Evolutionary conservation across 768 basidiomycete species (phyloP).

Genomic region (Kondoa malvinella): DNA sequence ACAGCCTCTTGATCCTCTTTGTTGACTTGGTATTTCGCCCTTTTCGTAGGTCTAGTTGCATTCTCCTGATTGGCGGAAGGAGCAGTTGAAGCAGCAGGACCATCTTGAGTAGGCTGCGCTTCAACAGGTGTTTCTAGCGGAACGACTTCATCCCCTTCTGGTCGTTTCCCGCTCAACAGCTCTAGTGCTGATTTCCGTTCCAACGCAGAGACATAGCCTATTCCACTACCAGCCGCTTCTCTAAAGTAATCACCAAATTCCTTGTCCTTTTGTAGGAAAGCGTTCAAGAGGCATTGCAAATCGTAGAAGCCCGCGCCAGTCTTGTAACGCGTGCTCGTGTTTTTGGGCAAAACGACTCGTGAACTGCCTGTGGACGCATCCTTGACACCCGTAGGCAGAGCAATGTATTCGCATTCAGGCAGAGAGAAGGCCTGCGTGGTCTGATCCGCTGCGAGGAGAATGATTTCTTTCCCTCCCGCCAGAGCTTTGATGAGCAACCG

Average conservation of each 20-base stretch:
- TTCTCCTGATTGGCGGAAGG: not conserved
- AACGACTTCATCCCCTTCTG: slow-evolving; percentile 1
- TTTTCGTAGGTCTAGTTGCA: slow-evolving; percentile 30
- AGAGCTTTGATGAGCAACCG: slow-evolving; percentile 29
- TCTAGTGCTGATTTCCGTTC: slow-evolving; percentile 54
- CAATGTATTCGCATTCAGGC: not conserved
- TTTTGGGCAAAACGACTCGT: slow-evolving; percentile 45
- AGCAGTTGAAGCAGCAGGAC: slow-evolving; percentile 31
- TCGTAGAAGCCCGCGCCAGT: slow-evolving; percentile 42
- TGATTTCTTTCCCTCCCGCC: slow-evolving; percentile 18
- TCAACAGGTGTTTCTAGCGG: slow-evolving; percentile 11
- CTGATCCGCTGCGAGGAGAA: slow-evolving; percentile 23
- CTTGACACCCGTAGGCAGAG: not conserved
- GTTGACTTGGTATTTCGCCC: slow-evolving; percentile 65
- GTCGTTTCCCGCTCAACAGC: not conserved
- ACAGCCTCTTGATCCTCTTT: slow-evolving; percentile 62
- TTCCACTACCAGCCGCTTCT: slow-evolving; percentile 55
- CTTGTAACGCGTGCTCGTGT: slow-evolving; percentile 57
- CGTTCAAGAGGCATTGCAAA: slow-evolving; percentile 65
- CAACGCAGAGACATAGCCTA: slow-evolving; percentile 65
- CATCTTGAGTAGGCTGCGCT: slow-evolving; percentile 22
- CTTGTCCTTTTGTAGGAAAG: slow-evolving; percentile 58
- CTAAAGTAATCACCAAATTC: slow-evolving; percentile 75
- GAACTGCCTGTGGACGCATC: slow-evolving; percentile 4
- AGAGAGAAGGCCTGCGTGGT: not conserved